A percentile compares a stretch with the other conserved stretches of the same genome.
Conservation (phyloP, 371 early-diverging fungal genomes). For the Vairimorpha necatrix region DNA sequence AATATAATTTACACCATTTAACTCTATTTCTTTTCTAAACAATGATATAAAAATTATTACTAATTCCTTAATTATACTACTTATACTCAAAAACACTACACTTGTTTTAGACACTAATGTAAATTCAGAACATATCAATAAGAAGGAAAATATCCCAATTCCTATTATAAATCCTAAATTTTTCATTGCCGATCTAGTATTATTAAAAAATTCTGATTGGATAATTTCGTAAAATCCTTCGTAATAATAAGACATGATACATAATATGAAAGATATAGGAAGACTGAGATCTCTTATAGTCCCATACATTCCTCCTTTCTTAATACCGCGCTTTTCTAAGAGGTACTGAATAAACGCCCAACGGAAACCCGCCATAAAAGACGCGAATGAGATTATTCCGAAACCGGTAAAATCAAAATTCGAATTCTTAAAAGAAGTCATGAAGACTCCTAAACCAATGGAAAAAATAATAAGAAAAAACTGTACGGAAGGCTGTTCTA, state of each 20-base stretch:
- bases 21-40: constrained; percentile 27
- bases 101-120: constrained; percentile 55
- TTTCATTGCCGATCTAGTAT: background rate
- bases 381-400: constrained; percentile 45
- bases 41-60: constrained; percentile 60
- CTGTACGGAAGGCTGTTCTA: constrained; percentile 54
- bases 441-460: constrained; percentile 62
- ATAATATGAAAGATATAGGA: constrained; percentile 55
- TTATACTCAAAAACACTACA: constrained; percentile 59
- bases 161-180: constrained; percentile 50
- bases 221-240: constrained; percentile 56
- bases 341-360: constrained; percentile 65
- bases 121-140: constrained; percentile 58
- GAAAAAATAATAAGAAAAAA: constrained; percentile 55
- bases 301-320: constrained; percentile 43
- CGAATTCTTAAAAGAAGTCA: constrained; percentile 52
- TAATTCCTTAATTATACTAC: constrained; percentile 62
- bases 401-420: constrained; percentile 41
- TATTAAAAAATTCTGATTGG: constrained; percentile 49
- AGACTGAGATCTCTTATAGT: constrained; percentile 60
- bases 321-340: constrained; percentile 41
- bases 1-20: constrained; percentile 52
- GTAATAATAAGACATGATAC: constrained; percentile 42
- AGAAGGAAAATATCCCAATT: constrained; percentile 53
- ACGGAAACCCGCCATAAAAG: constrained; percentile 63